Evolutionary conservation across 2,329 filamentous ascomycete species (phyloP).

Genomic region (Fusarium mexicanum): DNA sequence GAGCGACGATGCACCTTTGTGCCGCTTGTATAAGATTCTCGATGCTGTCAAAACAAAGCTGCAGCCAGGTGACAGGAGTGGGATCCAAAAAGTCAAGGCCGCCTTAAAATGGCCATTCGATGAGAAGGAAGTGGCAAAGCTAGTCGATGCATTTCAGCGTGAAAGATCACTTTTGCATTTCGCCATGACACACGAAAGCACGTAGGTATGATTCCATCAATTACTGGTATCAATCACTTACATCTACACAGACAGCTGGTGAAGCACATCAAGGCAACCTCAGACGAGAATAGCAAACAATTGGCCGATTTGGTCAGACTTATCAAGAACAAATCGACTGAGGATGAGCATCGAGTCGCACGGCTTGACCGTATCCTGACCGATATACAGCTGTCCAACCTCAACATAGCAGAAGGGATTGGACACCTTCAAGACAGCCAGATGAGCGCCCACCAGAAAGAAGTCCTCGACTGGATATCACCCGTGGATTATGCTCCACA

Average conservation of each 20-base stretch:
- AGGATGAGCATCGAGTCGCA: neutral
- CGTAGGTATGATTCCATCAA: neutral
- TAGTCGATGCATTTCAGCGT: neutral
- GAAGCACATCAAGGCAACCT: neutral
- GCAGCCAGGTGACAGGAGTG: neutral
- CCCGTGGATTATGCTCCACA: neutral
- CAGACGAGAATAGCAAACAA: neutral
- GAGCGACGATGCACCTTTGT: constrained; percentile 25
- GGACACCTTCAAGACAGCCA: neutral
- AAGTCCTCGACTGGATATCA: neutral
- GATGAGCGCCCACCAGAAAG: neutral
- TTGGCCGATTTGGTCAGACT: neutral
- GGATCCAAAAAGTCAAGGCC: neutral
- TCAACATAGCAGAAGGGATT: neutral
- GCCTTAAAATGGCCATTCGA: constrained; percentile 14
- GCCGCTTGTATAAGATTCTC: constrained; percentile 13
- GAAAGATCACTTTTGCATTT: neutral
- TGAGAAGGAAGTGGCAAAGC: constrained; percentile 24
- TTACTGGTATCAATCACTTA: neutral
- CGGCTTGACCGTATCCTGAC: neutral
- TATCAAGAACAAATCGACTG: neutral
- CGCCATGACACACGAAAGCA: neutral
- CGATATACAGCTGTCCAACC: neutral
- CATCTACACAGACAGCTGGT: neutral
- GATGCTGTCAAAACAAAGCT: constrained; percentile 19